Base-by-base conservation (phyloP, 2,329 filamentous ascomycete species). In the Xylariaceae sp. region DNA sequence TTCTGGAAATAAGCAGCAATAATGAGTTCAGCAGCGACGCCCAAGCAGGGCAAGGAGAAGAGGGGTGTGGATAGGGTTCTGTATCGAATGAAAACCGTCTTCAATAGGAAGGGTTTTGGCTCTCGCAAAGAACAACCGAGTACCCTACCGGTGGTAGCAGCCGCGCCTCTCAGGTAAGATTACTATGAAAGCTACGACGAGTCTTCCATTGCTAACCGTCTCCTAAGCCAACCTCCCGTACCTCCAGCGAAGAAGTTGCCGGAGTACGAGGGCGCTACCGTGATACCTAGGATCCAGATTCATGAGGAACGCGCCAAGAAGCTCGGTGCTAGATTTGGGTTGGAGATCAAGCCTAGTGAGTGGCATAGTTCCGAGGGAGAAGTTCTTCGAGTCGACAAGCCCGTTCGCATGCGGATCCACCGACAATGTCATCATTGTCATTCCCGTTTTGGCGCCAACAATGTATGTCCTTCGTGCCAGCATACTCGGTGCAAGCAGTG, bases 401-500 rank as follows among this genome's bases (percentile, higher is more conserved):
- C 86, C 12, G 87, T 90, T 61, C 84, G 87, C 54, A 87, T 92
- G 80, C 84, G 88, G 50, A 81, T 91, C 49, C 87, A 88, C 68
- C 83, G 86, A 61, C 85, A 81, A 58, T 96, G 92, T 71, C 92
- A 96, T 72, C 79, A 82, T 61, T 96, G 92, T 74, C 81, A 85
- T 54, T 82, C 86, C 13, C 80, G 81, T 21, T 95, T 92, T 68
- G 85, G 87, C 52, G 71, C 80, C 18, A 81, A 86, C 64, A 90
- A 86, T 72, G 77, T 86, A 55, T 96, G 92, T 71, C 71, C 79
- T 60, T 82, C 81, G 61, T 96, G 92, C 74, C 80, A 87, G 62
- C 92, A 96, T 72, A 76, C 77, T 44, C 83, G 89, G 61, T 96
- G 92, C 80, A 87, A 83, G 66, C 84, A 87, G 65, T 96, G 92